A percentile compares a stretch with the other conserved stretches of the same genome.
These are phyloP conservation scores for Syncephalastrum monosporum DNA, from an alignment of 371 early-diverging fungal species.

Conservation along the genomic window DNA sequence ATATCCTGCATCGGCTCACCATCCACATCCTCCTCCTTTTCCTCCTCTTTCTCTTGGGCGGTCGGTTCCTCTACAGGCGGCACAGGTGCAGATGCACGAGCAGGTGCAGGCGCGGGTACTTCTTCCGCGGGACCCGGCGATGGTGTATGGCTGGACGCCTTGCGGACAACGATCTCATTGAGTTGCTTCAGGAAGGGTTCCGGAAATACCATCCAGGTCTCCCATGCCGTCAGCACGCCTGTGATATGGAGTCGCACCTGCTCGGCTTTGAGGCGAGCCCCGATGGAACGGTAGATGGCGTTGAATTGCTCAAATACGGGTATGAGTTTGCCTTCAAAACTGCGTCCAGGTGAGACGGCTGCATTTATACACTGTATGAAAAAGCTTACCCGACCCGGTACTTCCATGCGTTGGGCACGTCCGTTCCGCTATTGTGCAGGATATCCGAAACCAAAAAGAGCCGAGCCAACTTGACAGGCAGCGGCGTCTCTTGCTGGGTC, in stretches of 20 bases:
- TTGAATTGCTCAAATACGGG: conserved; percentile 73
- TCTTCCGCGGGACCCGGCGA: conserved; percentile 3
- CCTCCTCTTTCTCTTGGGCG: too few species aligned
- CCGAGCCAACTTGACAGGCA: conserved; percentile 70
- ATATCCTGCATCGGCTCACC: conserved; percentile 15
- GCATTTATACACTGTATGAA: not conserved
- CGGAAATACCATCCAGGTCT: conserved; percentile 87
- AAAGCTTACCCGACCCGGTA: conserved; percentile 60
- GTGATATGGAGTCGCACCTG: conserved; percentile 73
- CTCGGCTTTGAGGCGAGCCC: conserved; percentile 80
- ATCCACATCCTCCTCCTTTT: conserved; percentile 21
- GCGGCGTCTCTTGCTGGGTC: conserved; percentile 55
- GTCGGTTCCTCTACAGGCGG: not conserved
- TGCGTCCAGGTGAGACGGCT: conserved; percentile 5
- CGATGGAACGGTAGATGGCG: conserved; percentile 63
- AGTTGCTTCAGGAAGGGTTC: conserved; percentile 61
- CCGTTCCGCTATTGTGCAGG: conserved; percentile 79
- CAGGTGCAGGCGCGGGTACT: not conserved
- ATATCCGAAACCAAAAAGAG: conserved; percentile 86
- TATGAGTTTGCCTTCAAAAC: conserved; percentile 68
- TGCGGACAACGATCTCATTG: conserved; percentile 37
- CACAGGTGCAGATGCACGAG: not conserved
- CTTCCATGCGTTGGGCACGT: conserved; percentile 86
- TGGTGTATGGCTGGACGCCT: conserved; percentile 1
- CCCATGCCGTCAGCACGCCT: conserved; percentile 78